A percentile compares a stretch with the other conserved stretches of the same genome.
Evolutionary conservation across 139 green algal species (phyloP).

Genomic region (Mesotaenium endlicherianum): DNA sequence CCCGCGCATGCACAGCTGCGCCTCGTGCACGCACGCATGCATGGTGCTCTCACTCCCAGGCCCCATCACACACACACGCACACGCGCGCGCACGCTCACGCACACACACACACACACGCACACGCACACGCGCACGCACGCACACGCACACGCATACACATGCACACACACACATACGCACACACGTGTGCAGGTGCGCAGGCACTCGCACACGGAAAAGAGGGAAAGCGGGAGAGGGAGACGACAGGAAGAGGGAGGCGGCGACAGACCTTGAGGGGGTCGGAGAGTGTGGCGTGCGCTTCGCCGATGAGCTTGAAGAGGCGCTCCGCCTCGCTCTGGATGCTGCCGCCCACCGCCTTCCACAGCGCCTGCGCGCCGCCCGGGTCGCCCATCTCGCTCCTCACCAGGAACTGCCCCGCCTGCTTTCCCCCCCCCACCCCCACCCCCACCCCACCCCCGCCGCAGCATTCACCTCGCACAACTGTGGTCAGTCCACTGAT

Average conservation of each 20-base stretch:
- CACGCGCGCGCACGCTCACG: no score
- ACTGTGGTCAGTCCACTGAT: no score
- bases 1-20: no score
- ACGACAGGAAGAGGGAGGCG: background rate
- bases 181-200: no score
- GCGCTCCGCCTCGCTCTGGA: conserved; percentile 30
- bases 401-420: conserved; percentile 3
- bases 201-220: background rate
- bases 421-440: conserved; percentile 9
- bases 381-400: background rate
- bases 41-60: background rate
- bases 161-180: no score
- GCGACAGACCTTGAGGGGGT: conserved; percentile 23
- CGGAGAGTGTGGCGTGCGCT: conserved; percentile 34
- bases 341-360: conserved; percentile 4
- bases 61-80: background rate
- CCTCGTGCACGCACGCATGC: no score
- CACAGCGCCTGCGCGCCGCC: conserved; percentile 7
- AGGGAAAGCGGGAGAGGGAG: background rate
- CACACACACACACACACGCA: no score
- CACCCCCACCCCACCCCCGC: background rate
- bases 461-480: background rate
- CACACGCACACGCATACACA: no score
- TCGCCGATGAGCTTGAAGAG: conserved; percentile 54
- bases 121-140: no score